Evolutionary conservation across 768 basidiomycete species (phyloP).

Genomic region (Podaxis mareebaensis): DNA sequence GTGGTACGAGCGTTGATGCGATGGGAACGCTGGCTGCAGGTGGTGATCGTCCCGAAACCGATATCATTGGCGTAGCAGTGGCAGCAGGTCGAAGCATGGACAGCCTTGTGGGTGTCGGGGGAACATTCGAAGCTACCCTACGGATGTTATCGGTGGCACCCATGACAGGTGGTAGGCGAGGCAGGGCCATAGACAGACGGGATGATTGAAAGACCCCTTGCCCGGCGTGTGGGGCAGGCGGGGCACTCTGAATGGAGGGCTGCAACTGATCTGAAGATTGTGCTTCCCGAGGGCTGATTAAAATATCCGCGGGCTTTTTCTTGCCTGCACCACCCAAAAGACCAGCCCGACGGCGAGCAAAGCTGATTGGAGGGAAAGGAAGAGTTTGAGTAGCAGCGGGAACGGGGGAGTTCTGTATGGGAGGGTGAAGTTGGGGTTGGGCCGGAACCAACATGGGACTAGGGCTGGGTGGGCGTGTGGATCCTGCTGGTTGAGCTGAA

Average conservation of each 20-base stretch:
- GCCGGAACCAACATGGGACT: slow-evolving; percentile 32
- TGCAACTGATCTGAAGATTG: slow-evolving; percentile 55
- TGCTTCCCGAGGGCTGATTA: slow-evolving; percentile 70
- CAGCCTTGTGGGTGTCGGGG: slow-evolving; percentile 71
- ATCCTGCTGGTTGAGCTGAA: slow-evolving; percentile 21
- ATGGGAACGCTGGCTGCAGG: slow-evolving; percentile 69
- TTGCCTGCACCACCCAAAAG: slow-evolving; percentile 51
- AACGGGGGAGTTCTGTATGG: slow-evolving; percentile 21
- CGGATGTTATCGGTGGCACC: slow-evolving; percentile 44
- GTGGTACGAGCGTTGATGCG: slow-evolving; percentile 62
- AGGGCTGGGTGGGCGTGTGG: slow-evolving; percentile 33
- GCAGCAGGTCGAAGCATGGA: slow-evolving; percentile 41
- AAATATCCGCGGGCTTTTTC: slow-evolving; percentile 77
- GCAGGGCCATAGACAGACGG: slow-evolving; percentile 63
- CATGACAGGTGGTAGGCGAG: slow-evolving; percentile 58
- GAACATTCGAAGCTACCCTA: slow-evolving; percentile 60
- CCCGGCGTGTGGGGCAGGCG: slow-evolving; percentile 58
- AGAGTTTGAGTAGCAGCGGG: slow-evolving; percentile 43
- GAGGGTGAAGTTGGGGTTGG: slow-evolving; percentile 23
- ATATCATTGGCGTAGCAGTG: slow-evolving; percentile 25
- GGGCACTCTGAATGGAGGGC: slow-evolving; percentile 76
- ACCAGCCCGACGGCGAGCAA: slow-evolving; percentile 71
- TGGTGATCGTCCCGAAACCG: slow-evolving; percentile 44
- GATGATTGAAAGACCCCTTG: slow-evolving; percentile 43
- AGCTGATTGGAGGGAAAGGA: slow-evolving; percentile 74